phyloP scores from a whole-genome alignment of 306 rosid genomes.

The Quercus aquifolioides region DNA sequence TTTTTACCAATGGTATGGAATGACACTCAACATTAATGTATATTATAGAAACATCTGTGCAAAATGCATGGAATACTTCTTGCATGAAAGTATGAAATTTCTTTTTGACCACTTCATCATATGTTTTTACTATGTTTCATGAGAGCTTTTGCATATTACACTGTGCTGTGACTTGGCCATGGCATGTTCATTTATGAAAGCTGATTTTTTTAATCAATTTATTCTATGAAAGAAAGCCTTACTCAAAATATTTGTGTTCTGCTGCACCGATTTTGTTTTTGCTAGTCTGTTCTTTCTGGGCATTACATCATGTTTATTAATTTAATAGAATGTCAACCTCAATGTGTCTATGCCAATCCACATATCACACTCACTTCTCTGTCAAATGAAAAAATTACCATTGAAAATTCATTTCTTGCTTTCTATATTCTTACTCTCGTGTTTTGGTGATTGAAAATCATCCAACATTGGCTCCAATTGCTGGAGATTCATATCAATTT shows the following conservation, averaged over 20 bases:
- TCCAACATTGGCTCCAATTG: not conserved
- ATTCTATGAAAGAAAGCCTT: not conserved
- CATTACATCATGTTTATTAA: not conserved
- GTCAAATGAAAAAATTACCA: not conserved
- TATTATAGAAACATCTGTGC: not conserved
- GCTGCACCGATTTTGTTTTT: not conserved
- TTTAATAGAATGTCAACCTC: not conserved
- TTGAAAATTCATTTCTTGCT: not conserved
- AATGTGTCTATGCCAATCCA: not conserved
- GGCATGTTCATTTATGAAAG: not conserved
- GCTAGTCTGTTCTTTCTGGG: not conserved
- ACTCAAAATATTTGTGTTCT: not conserved
- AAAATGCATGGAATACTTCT: not conserved
- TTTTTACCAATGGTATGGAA: not conserved
- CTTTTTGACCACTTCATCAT: not conserved
- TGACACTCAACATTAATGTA: not conserved
- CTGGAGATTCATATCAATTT: conserved; percentile 7
- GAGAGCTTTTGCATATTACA: not conserved
- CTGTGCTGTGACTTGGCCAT: not conserved
- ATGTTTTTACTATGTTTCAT: not conserved
- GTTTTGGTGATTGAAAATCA: not conserved
- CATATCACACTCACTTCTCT: not conserved
- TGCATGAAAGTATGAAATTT: not conserved
- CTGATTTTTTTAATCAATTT: not conserved
- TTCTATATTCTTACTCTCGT: not conserved